Conservation (phyloP, 2,329 filamentous ascomycete genomes). For the Calonectria multiphialidica region DNA sequence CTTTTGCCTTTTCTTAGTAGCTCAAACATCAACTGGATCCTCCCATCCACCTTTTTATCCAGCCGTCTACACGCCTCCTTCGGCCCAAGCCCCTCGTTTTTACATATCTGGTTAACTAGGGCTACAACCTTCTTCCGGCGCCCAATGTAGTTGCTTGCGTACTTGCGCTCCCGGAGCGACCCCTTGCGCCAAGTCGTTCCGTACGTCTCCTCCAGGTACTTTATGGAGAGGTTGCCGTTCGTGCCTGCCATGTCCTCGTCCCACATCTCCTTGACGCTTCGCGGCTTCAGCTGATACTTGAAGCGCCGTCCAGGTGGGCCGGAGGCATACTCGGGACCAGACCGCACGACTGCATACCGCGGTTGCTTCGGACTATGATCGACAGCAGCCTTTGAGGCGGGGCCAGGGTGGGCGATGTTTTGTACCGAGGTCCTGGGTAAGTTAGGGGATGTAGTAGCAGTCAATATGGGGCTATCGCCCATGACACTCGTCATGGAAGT, state of each 20-base stretch:
- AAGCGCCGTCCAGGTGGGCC: conserved; percentile 34
- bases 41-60: conserved; percentile 38
- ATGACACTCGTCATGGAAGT: background rate
- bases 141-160: conserved; percentile 43
- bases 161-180: conserved; percentile 32
- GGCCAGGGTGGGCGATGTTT: background rate
- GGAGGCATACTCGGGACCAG: background rate
- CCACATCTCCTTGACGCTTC: conserved; percentile 39
- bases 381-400: background rate
- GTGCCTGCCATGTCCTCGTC: conserved; percentile 39
- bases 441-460: background rate
- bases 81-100: background rate
- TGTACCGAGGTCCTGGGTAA: background rate
- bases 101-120: conserved; percentile 34
- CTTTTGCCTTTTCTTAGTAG: conserved; percentile 35
- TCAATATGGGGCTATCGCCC: background rate
- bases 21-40: conserved; percentile 38
- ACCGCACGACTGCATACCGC: conserved; percentile 24
- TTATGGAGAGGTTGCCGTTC: conserved; percentile 36
- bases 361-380: background rate
- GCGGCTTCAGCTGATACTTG: conserved; percentile 39
- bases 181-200: conserved; percentile 40
- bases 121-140: conserved; percentile 37
- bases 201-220: conserved; percentile 33
- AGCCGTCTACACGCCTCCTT: conserved; percentile 29